Evolutionary conservation across 179 eudicot genomes (phyloP).

Genomic region (Sideroxylon spinosum): DNA sequence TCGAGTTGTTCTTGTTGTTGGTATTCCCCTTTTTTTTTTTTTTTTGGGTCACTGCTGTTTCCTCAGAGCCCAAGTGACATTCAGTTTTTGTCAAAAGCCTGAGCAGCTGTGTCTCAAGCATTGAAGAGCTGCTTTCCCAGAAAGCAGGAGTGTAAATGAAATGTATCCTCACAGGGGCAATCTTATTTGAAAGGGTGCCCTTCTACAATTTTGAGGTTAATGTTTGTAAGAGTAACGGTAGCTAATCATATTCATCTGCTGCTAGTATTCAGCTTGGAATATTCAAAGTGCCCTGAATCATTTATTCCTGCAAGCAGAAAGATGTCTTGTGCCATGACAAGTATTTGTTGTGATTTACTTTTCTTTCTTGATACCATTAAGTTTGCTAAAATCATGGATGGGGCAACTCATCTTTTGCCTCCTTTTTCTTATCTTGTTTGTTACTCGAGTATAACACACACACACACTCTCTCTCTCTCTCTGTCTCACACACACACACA

Average conservation of each 20-base stretch:
- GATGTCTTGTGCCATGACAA: not conserved
- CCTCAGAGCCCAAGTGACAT: not conserved
- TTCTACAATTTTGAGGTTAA: not conserved
- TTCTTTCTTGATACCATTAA: not conserved
- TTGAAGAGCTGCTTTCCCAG: not conserved
- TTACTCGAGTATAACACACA: not conserved
- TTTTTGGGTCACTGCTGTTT: too few species aligned
- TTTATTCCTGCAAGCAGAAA: not conserved
- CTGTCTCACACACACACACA: not conserved
- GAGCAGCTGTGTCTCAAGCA: not conserved
- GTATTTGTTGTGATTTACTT: not conserved
- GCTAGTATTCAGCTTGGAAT: constrained; percentile 1
- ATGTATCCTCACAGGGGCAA: not conserved
- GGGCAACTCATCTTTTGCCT: not conserved
- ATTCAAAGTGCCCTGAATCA: not conserved
- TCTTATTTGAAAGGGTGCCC: not conserved
- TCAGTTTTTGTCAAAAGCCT: not conserved
- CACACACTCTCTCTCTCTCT: constrained; percentile 3
- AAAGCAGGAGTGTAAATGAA: not conserved
- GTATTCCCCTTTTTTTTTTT: too few species aligned
- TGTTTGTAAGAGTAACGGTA: not conserved
- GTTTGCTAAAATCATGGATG: not conserved
- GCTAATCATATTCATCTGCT: not conserved
- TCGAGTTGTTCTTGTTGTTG: not conserved
- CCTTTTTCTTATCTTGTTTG: not conserved